These are phyloP conservation scores for Biscogniauxia marginata DNA, from an alignment of 2,329 filamentous ascomycete species.

Conservation along the genomic window DNA sequence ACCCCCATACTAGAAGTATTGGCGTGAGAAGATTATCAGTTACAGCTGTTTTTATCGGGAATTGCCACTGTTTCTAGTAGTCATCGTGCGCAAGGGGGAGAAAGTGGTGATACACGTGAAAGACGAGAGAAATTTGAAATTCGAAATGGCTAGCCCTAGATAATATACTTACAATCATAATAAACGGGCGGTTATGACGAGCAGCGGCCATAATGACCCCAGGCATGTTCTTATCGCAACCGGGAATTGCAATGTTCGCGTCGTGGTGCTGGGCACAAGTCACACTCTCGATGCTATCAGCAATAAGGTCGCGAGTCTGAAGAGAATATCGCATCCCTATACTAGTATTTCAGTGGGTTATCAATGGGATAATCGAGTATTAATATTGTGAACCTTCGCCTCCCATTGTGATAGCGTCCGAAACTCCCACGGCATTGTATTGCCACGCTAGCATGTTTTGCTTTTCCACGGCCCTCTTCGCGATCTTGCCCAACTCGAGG, in stretches of 20 bases:
- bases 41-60: too few relatives aligned
- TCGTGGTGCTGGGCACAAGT: slow-evolving; percentile 92
- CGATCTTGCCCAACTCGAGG: slow-evolving; percentile 81
- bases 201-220: slow-evolving; percentile 88
- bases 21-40: too few relatives aligned
- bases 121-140: too few relatives aligned
- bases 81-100: too few relatives aligned
- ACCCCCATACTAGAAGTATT: slow-evolving; percentile 65
- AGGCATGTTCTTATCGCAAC: slow-evolving; percentile 98
- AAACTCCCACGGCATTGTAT: slow-evolving; percentile 86
- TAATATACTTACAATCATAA: slow-evolving; percentile 65
- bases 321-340: slow-evolving; percentile 90
- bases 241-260: slow-evolving; percentile 88
- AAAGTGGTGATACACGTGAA: neutral
- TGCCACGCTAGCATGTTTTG: slow-evolving; percentile 92
- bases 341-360: neutral
- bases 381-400: slow-evolving; percentile 64
- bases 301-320: slow-evolving; percentile 87
- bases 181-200: slow-evolving; percentile 83
- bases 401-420: slow-evolving; percentile 94
- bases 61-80: neutral
- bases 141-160: too few relatives aligned
- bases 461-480: slow-evolving; percentile 77
- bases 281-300: slow-evolving; percentile 90
- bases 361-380: neutral